Percentiles rank a stretch among this genome's conserved stretches.
phyloP scores from a whole-genome alignment of 768 basidiomycete species.

The Mycena haematopus region DNA sequence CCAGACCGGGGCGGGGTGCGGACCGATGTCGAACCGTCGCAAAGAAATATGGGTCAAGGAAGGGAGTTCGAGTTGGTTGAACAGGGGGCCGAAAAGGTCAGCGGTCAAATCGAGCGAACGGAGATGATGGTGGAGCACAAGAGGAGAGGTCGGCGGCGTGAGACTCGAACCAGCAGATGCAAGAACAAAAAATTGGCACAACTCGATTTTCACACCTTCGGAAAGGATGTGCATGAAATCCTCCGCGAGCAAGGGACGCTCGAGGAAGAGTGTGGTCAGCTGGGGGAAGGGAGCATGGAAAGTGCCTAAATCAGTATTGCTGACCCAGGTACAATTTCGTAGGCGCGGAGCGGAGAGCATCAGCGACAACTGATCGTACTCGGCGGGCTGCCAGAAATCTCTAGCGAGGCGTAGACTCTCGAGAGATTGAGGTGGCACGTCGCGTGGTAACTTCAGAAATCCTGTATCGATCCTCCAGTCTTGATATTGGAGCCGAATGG shows the following conservation, averaged over 20 bases:
- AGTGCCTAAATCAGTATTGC: constrained; percentile 27
- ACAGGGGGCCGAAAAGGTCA: constrained; percentile 32
- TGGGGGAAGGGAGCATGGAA: constrained; percentile 38
- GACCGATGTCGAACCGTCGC: constrained; percentile 26
- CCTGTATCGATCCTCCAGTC: constrained; percentile 32
- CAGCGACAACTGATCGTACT: constrained; percentile 30
- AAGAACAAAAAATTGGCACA: constrained; percentile 28
- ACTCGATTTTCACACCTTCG: constrained; percentile 24
- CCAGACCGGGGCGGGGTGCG: constrained; percentile 33
- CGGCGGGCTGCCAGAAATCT: constrained; percentile 30
- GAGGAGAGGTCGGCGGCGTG: neutral
- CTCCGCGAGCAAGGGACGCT: constrained; percentile 30
- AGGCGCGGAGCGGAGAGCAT: constrained; percentile 36
- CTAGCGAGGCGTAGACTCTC: constrained; percentile 36
- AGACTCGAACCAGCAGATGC: constrained; percentile 9
- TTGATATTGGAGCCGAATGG: constrained; percentile 33
- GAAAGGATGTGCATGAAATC: constrained; percentile 33
- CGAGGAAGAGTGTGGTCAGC: constrained; percentile 34
- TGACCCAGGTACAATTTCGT: constrained; percentile 33
- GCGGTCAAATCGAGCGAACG: constrained; percentile 31
- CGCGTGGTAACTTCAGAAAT: constrained; percentile 25
- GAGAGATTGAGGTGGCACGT: constrained; percentile 31
- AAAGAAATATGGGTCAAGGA: constrained; percentile 33
- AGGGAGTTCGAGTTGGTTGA: constrained; percentile 35
- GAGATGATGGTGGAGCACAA: constrained; percentile 31